phyloP scores from a whole-genome alignment of 768 basidiomycete species.

The Xerocomellus chrysenteron region DNA sequence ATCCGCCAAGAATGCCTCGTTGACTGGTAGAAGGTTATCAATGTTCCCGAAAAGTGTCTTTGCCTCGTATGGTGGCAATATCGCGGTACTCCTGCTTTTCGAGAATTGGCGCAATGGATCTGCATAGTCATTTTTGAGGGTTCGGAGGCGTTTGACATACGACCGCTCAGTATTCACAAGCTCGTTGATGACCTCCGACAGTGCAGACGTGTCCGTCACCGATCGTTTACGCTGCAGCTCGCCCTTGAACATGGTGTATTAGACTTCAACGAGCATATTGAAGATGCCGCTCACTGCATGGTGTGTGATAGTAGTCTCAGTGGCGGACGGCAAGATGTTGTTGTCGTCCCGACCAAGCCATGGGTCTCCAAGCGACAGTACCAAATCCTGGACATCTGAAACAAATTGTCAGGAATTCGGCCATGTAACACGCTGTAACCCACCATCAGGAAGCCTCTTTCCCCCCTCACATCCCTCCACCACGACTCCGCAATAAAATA shows the following conservation, averaged over 20 bases:
- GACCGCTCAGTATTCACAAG: slow-evolving; percentile 86
- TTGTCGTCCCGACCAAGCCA: slow-evolving; percentile 52
- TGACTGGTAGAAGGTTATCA: slow-evolving; percentile 84
- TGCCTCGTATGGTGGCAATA: slow-evolving; percentile 88
- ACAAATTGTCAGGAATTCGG: slow-evolving; percentile 10
- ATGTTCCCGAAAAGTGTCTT: slow-evolving; percentile 93
- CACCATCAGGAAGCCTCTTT: slow-evolving; percentile 66
- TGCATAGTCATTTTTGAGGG: slow-evolving; percentile 86
- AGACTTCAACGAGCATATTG: slow-evolving; percentile 7
- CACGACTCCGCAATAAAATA: slow-evolving; percentile 88
- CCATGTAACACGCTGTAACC: slow-evolving; percentile 12
- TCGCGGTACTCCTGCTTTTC: slow-evolving; percentile 77
- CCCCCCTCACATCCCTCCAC: slow-evolving; percentile 81
- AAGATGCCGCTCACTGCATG: slow-evolving; percentile 41
- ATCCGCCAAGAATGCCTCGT: slow-evolving; percentile 81
- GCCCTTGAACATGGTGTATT: slow-evolving; percentile 20
- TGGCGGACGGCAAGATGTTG: slow-evolving; percentile 44
- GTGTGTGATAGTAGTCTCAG: slow-evolving; percentile 38
- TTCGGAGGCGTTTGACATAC: slow-evolving; percentile 80
- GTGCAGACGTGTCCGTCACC: slow-evolving; percentile 60
- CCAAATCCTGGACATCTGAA: slow-evolving; percentile 75
- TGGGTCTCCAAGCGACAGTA: slow-evolving; percentile 72
- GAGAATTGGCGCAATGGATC: slow-evolving; percentile 88
- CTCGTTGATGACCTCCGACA: slow-evolving; percentile 79
- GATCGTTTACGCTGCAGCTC: slow-evolving; percentile 49